A percentile compares a stretch with the other conserved stretches of the same genome.
Conservation (phyloP, 2,329 filamentous ascomycete genomes). For the Coniochaeta prunicola region DNA sequence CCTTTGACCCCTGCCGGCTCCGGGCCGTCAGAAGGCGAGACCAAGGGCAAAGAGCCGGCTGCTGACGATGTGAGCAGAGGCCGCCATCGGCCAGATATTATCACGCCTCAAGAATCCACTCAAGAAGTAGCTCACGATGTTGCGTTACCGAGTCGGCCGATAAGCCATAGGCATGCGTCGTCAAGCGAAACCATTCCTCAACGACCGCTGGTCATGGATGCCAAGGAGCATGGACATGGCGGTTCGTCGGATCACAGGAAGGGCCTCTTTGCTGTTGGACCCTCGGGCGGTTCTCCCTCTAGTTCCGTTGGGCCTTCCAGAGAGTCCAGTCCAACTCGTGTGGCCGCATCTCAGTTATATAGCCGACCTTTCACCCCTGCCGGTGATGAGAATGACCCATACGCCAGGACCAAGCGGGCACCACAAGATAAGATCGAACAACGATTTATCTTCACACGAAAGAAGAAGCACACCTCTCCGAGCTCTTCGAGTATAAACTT, state of each 20-base stretch:
- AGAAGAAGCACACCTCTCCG: slow-evolving; percentile 59
- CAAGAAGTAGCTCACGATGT: slow-evolving; percentile 48
- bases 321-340: slow-evolving; percentile 58
- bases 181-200: slow-evolving; percentile 31
- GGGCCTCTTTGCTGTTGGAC: slow-evolving; percentile 45
- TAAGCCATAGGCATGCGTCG: slow-evolving; percentile 32
- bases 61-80: slow-evolving; percentile 9
- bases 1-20: slow-evolving; percentile 83
- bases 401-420: slow-evolving; percentile 72
- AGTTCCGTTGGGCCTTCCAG: slow-evolving; percentile 51
- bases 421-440: slow-evolving; percentile 65
- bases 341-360: slow-evolving; percentile 56
- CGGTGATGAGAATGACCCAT: slow-evolving; percentile 77
- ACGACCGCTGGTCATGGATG: slow-evolving; percentile 27
- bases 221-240: slow-evolving; percentile 15
- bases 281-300: slow-evolving; percentile 21
- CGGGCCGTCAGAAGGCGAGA: slow-evolving; percentile 30
- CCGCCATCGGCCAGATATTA: slow-evolving; percentile 22
- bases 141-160: slow-evolving; percentile 32
- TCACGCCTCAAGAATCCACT: slow-evolving; percentile 64
- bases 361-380: slow-evolving; percentile 71
- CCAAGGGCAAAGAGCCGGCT: slow-evolving; percentile 17
- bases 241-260: slow-evolving; percentile 34
- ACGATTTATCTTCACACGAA: slow-evolving; percentile 75
- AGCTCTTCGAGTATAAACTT: slow-evolving; percentile 43